phyloP scores from a whole-genome alignment of 805 yeast genomes.

The Pichia insulana region DNA sequence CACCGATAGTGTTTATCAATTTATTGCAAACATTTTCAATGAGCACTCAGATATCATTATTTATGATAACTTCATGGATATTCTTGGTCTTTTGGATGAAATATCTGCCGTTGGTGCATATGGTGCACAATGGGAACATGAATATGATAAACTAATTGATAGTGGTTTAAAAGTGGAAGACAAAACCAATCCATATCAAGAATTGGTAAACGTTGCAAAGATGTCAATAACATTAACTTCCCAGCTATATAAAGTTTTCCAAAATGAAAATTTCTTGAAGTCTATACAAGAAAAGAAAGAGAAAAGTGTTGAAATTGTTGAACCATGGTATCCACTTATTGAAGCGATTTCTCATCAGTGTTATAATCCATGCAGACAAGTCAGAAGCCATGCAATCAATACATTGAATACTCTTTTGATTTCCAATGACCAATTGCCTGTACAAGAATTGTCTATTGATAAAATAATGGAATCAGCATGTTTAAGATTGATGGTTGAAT shows the following conservation, averaged over 20 bases:
- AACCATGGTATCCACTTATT: conserved; percentile 48
- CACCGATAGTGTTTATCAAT: conserved; percentile 37
- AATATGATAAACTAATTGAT: conserved; percentile 36
- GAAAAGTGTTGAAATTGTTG: conserved; percentile 15
- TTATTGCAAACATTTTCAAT: conserved; percentile 35
- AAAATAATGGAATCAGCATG: conserved; percentile 65
- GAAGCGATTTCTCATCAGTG: conserved; percentile 88
- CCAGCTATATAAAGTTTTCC: conserved; percentile 34
- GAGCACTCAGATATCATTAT: conserved; percentile 30
- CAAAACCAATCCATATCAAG: conserved; percentile 40
- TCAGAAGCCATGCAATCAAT: conserved; percentile 57
- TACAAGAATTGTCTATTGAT: conserved; percentile 34
- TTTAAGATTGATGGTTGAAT: conserved; percentile 60
- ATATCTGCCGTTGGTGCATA: conserved; percentile 74
- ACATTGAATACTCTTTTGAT: conserved; percentile 47
- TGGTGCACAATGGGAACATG: conserved; percentile 71
- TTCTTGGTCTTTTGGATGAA: conserved; percentile 68
- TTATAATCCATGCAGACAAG: conserved; percentile 75
- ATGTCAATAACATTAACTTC: conserved; percentile 56
- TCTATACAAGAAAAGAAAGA: conserved; percentile 25
- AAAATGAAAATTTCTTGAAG: conserved; percentile 23
- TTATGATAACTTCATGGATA: conserved; percentile 48
- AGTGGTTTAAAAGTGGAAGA: conserved; percentile 36
- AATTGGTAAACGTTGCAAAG: conserved; percentile 48
- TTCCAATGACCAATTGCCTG: conserved; percentile 26